Conservation (phyloP, 495 filamentous ascomycete species). For the Aspergillus carlsbadensis region DNA sequence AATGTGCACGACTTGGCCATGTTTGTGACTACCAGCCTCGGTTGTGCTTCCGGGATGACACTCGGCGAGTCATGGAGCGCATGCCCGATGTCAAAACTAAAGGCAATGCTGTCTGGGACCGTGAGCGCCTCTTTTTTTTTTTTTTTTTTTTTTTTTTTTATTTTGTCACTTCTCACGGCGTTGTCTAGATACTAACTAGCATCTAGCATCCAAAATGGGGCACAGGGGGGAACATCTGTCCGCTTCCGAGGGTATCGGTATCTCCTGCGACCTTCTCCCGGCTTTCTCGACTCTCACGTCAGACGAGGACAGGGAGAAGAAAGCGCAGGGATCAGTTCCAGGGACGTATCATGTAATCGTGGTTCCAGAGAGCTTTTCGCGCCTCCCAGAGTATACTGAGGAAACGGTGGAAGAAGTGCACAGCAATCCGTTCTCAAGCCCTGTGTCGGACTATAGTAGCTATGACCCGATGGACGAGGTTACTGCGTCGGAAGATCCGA, state of each 20-base stretch:
- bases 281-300: slow-evolving; percentile 53
- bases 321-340: slow-evolving; percentile 50
- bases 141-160: no score
- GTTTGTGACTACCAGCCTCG: slow-evolving; percentile 57
- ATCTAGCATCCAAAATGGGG: slow-evolving; percentile 7
- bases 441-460: slow-evolving; percentile 16
- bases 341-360: slow-evolving; percentile 59
- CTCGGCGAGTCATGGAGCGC: slow-evolving; percentile 52
- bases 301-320: slow-evolving; percentile 61
- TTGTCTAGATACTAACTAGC: slow-evolving; percentile 2
- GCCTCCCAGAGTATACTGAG: slow-evolving; percentile 52
- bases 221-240: background rate
- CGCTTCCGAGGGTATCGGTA: background rate
- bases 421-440: slow-evolving; percentile 9
- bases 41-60: slow-evolving; percentile 56
- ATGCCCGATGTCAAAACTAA: slow-evolving; percentile 52
- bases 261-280: slow-evolving; percentile 43
- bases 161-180: background rate
- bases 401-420: slow-evolving; percentile 23
- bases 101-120: slow-evolving; percentile 54
- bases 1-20: slow-evolving; percentile 57
- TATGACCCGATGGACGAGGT: slow-evolving; percentile 25
- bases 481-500: slow-evolving; percentile 34
- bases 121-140: slow-evolving; percentile 32
- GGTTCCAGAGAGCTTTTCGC: slow-evolving; percentile 54